Percentiles rank a stretch among this genome's conserved stretches.
Evolutionary conservation across 2,329 filamentous ascomycete genomes (phyloP).

Genomic region (Colletotrichum sp.): DNA sequence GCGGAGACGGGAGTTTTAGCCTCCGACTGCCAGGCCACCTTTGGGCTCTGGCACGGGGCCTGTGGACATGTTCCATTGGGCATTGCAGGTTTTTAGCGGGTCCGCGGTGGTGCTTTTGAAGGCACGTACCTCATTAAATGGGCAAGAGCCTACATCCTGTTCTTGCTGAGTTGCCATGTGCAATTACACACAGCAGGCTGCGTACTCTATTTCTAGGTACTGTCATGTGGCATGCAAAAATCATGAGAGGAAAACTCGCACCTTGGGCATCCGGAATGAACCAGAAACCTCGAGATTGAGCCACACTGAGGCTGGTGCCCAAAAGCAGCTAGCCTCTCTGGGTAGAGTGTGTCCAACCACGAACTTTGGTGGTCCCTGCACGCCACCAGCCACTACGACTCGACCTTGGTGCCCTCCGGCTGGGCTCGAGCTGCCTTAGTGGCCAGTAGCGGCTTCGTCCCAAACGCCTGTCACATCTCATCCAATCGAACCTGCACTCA

Average conservation of each 20-base stretch:
- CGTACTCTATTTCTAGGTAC: not conserved
- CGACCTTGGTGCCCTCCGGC: not conserved
- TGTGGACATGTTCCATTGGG: not conserved
- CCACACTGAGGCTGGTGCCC: not conserved
- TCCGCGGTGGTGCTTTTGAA: not conserved
- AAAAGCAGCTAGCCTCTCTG: not conserved
- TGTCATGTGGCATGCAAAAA: not conserved
- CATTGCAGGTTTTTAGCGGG: not conserved
- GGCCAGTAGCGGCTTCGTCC: not conserved
- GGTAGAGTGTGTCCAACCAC: not conserved
- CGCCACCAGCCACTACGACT: not conserved
- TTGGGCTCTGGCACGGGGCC: not conserved
- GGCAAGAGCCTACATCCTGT: not conserved
- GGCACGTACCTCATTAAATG: not conserved
- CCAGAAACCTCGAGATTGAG: not conserved
- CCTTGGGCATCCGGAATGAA: not conserved
- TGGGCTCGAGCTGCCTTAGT: not conserved
- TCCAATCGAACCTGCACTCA: not conserved
- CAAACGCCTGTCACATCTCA: not conserved
- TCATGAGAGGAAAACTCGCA: not conserved
- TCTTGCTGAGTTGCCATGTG: not conserved
- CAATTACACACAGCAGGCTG: not conserved
- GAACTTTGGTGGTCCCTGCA: not conserved
- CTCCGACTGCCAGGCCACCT: constrained; percentile 8
- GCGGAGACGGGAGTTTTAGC: constrained; percentile 22